Evolutionary conservation across 2,329 filamentous ascomycete species (phyloP).

Genomic region (Colletotrichum shisoi): DNA sequence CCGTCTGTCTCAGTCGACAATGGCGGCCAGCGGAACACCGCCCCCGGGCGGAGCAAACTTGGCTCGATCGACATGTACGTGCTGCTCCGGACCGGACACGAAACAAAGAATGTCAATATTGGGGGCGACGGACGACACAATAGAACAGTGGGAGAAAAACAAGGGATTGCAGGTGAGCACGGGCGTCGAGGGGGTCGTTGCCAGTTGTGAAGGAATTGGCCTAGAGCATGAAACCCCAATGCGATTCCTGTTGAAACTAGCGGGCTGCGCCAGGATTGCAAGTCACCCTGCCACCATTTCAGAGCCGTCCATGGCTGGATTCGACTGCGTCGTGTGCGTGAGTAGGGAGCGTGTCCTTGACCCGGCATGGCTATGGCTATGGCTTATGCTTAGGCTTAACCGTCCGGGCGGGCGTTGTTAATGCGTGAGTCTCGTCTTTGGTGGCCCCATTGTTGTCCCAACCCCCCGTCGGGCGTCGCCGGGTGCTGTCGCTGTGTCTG

Average conservation of each 20-base stretch:
- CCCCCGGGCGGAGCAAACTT: not conserved
- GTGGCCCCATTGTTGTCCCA: not conserved
- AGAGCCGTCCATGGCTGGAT: not conserved
- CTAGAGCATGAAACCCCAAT: conserved; percentile 35
- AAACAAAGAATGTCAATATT: conserved; percentile 25
- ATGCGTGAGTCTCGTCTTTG: conserved; percentile 13
- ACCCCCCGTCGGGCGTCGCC: not conserved
- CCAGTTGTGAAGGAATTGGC: conserved; percentile 17
- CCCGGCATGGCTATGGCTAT: conserved; percentile 9
- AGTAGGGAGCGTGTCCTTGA: conserved; percentile 5
- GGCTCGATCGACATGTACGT: not conserved
- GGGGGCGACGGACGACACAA: conserved; percentile 13
- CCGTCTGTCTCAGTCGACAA: conserved; percentile 2
- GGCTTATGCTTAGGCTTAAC: conserved; percentile 25
- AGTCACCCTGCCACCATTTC: conserved; percentile 28
- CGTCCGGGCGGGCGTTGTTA: conserved; percentile 24
- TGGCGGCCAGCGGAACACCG: not conserved
- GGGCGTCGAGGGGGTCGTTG: not conserved
- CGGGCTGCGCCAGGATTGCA: conserved; percentile 26
- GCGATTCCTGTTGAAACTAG: conserved; percentile 35
- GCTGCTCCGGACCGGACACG: conserved; percentile 8
- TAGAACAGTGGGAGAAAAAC: not conserved
- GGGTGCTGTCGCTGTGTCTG: not conserved
- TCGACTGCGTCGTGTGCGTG: not conserved
- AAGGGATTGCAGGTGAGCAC: conserved; percentile 33